These are phyloP conservation scores for Podaxis mareebaensis DNA, from an alignment of 768 basidiomycete genomes.

Conservation along the genomic window DNA sequence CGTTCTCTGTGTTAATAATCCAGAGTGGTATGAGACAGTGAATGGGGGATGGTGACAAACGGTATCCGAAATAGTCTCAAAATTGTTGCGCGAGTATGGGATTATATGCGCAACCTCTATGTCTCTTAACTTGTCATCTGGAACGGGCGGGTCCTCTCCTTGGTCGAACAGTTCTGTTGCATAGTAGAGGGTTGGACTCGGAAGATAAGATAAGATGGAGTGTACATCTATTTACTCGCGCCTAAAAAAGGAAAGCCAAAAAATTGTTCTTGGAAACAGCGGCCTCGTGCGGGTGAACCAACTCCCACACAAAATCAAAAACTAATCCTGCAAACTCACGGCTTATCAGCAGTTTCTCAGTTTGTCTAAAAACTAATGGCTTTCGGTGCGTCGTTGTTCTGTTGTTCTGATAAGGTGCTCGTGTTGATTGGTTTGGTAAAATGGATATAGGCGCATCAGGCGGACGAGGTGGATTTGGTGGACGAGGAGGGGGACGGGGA, in stretches of 20 bases:
- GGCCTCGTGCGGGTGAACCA: neutral
- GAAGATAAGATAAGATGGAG: neutral
- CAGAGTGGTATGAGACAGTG: constrained; percentile 4
- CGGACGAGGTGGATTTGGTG: constrained; percentile 43
- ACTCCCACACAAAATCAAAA: neutral
- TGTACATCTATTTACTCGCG: neutral
- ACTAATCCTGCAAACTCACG: neutral
- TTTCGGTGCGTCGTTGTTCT: constrained; percentile 27
- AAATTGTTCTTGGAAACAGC: neutral
- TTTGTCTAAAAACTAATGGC: constrained; percentile 26
- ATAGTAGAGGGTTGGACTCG: neutral
- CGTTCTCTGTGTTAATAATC: constrained; percentile 9
- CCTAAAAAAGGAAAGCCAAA: neutral
- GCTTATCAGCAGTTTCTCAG: neutral
- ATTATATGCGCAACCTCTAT: constrained; percentile 21
- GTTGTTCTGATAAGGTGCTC: neutral
- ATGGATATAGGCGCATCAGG: constrained; percentile 53
- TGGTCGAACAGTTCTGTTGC: neutral
- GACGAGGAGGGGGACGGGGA: constrained; percentile 40
- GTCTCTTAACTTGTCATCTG: neutral
- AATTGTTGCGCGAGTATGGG: constrained; percentile 18
- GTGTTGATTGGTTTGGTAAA: neutral
- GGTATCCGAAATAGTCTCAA: neutral
- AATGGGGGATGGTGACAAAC: constrained; percentile 5
- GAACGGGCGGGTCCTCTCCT: neutral